phyloP scores from a whole-genome alignment of 2,329 filamentous ascomycete species.

The Didymella lethalis region DNA sequence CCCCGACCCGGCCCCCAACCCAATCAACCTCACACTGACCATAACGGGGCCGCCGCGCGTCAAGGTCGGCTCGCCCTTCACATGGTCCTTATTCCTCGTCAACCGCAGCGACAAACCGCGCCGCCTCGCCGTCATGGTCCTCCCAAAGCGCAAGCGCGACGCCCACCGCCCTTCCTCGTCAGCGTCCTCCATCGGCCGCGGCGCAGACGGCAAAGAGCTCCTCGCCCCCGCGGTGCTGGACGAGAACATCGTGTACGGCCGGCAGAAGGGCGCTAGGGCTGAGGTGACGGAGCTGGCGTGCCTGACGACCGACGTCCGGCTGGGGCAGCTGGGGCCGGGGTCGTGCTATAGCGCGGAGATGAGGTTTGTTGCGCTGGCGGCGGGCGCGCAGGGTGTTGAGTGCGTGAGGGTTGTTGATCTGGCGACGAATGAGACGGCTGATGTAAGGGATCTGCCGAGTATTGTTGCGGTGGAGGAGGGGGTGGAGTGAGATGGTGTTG shows the following conservation, averaged over 20 bases:
- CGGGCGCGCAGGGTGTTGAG: conserved; percentile 74
- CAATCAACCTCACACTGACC: conserved; percentile 78
- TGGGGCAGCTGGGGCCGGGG: conserved; percentile 74
- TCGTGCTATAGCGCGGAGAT: conserved; percentile 78
- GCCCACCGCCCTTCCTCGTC: conserved; percentile 53
- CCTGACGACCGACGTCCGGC: conserved; percentile 74
- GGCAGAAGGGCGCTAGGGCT: conserved; percentile 70
- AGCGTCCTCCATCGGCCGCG: conserved; percentile 51
- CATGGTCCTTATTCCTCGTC: conserved; percentile 77
- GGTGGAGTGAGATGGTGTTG: too few species aligned
- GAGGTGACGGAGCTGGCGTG: conserved; percentile 75
- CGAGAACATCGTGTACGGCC: conserved; percentile 73
- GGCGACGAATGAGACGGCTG: conserved; percentile 76
- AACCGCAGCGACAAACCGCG: conserved; percentile 71
- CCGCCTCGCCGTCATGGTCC: conserved; percentile 73
- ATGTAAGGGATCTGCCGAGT: conserved; percentile 76
- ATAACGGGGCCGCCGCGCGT: conserved; percentile 70
- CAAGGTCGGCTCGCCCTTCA: conserved; percentile 71
- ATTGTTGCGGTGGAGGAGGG: conserved; percentile 58
- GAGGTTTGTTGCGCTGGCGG: conserved; percentile 71
- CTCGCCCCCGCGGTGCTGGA: conserved; percentile 74
- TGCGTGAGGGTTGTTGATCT: conserved; percentile 77
- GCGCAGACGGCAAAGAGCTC: conserved; percentile 44
- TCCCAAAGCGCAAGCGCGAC: conserved; percentile 69
- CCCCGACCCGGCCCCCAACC: conserved; percentile 36